These are phyloP conservation scores for Lindgomyces ingoldianus DNA, from an alignment of 495 filamentous ascomycete genomes.

Conservation along the genomic window DNA sequence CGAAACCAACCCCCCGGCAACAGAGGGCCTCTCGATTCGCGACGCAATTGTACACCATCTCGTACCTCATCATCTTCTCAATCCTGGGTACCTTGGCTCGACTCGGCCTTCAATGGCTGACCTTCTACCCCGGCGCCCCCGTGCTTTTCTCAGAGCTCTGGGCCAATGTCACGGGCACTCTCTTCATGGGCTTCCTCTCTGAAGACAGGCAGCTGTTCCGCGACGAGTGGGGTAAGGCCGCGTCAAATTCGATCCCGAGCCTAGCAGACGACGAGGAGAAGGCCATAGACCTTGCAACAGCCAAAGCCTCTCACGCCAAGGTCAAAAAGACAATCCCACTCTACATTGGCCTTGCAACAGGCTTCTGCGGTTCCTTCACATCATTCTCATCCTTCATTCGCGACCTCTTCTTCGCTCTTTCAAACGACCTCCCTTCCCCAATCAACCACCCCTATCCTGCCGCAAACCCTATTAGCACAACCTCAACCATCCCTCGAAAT, in stretches of 20 bases:
- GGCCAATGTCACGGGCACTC: slow-evolving; percentile 84
- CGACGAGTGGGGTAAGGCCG: slow-evolving; percentile 57
- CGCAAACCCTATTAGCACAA: not conserved
- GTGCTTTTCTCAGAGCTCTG: slow-evolving; percentile 75
- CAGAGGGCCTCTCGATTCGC: slow-evolving; percentile 52
- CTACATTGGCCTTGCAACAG: slow-evolving; percentile 88
- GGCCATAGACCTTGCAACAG: slow-evolving; percentile 39
- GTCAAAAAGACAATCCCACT: slow-evolving; percentile 81
- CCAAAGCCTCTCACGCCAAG: slow-evolving; percentile 31
- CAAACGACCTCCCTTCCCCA: slow-evolving; percentile 67
- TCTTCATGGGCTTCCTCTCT: slow-evolving; percentile 82
- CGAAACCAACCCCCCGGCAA: not conserved
- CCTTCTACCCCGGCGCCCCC: slow-evolving; percentile 76
- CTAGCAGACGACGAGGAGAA: slow-evolving; percentile 29
- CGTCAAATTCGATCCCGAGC: not conserved
- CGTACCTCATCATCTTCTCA: slow-evolving; percentile 84
- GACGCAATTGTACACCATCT: slow-evolving; percentile 75
- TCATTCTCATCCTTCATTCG: slow-evolving; percentile 90
- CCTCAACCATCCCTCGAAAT: slow-evolving; percentile 53
- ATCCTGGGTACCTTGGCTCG: slow-evolving; percentile 84
- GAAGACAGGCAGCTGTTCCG: slow-evolving; percentile 80
- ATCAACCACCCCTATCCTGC: slow-evolving; percentile 44
- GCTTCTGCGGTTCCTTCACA: slow-evolving; percentile 92
- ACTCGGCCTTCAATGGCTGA: slow-evolving; percentile 78
- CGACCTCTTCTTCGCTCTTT: slow-evolving; percentile 79